These are phyloP conservation scores for Boechera divaricarpa DNA, from an alignment of 345 rosid species.

Conservation along the genomic window DNA sequence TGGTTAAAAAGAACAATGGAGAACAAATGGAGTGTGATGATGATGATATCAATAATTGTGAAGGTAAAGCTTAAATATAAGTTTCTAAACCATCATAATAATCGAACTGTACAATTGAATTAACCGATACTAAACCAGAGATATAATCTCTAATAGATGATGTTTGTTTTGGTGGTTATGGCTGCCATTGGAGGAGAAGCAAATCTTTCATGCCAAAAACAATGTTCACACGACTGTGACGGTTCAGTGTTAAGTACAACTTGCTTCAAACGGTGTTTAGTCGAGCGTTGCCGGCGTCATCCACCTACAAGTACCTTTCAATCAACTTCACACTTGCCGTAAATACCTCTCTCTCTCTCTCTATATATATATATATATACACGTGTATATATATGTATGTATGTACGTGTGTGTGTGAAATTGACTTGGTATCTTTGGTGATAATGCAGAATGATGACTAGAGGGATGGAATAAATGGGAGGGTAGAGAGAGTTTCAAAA, in stretches of 20 bases:
- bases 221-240: not conserved
- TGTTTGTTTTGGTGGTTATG: constrained; percentile 15
- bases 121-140: too few species aligned
- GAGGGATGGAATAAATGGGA: not conserved
- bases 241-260: not conserved
- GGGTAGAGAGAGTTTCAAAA: not conserved
- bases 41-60: not conserved
- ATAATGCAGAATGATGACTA: constrained; percentile 1
- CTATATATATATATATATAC: too few species aligned
- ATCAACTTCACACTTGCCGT: not conserved
- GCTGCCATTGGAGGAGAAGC: constrained; percentile 14
- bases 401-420: too few species aligned
- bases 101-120: too few species aligned
- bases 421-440: too few species aligned
- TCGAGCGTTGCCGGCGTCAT: not conserved
- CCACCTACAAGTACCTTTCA: not conserved
- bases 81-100: too few species aligned
- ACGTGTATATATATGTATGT: too few species aligned
- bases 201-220: not conserved
- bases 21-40: constrained; percentile 19
- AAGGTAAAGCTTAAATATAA: too few species aligned
- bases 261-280: not conserved
- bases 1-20: constrained; percentile 1
- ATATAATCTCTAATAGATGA: not conserved
- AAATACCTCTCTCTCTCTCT: not conserved